These are phyloP conservation scores for Pulicaria dysenterica DNA, from an alignment of 129 eudicot genomes.

Conservation along the genomic window DNA sequence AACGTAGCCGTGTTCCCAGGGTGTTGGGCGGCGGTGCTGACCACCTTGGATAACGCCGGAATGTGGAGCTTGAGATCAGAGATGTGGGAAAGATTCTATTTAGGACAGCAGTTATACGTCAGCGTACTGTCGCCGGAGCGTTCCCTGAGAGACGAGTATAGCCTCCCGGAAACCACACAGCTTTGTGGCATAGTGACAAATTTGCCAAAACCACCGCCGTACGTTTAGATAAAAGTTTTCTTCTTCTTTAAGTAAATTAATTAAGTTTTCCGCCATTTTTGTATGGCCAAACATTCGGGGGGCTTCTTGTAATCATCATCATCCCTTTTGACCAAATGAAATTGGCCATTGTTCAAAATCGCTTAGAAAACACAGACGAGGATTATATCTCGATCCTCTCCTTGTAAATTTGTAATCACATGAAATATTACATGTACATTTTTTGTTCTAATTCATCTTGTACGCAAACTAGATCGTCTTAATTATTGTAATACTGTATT, in stretches of 20 bases:
- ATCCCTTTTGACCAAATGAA: constrained; percentile 18
- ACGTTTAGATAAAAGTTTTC: constrained; percentile 36
- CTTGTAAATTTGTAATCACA: constrained; percentile 27
- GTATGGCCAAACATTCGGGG: constrained; percentile 29
- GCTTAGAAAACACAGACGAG: background rate
- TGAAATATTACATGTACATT: background rate
- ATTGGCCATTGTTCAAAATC: constrained; percentile 20
- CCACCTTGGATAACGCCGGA: constrained; percentile 85
- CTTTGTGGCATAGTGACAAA: constrained; percentile 61
- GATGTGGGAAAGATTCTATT: constrained; percentile 66
- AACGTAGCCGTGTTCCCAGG: constrained; percentile 79
- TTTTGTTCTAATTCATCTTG: background rate
- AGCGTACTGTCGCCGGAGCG: constrained; percentile 67
- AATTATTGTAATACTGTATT: background rate
- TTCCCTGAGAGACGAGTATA: constrained; percentile 82
- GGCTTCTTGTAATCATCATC: background rate
- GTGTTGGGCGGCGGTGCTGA: constrained; percentile 89
- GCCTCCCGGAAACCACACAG: constrained; percentile 47
- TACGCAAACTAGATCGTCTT: background rate
- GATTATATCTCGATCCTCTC: constrained; percentile 2
- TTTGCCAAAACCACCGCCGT: constrained; percentile 60
- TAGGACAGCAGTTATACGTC: constrained; percentile 79
- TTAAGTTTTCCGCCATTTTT: constrained; percentile 26
- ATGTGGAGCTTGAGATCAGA: constrained; percentile 90
- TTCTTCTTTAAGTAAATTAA: constrained; percentile 34